Evolutionary conservation across 441 rosid species (phyloP).

Genomic region (Hypseocharis bilobata): DNA sequence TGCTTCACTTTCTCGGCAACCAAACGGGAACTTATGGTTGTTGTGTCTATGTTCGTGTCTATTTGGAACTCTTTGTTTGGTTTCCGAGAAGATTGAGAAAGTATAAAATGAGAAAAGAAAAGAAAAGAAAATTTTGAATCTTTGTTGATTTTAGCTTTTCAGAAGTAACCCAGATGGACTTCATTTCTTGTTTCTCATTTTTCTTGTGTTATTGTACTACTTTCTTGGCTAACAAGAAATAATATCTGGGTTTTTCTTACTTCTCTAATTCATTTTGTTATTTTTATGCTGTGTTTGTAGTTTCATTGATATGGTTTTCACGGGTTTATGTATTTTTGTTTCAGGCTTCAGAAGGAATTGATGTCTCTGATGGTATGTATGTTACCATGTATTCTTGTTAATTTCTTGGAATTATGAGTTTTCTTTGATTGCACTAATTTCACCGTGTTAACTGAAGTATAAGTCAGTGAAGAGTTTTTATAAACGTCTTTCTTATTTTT

Average conservation of each 20-base stretch:
- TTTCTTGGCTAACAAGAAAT: conserved; percentile 1
- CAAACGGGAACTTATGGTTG: not conserved
- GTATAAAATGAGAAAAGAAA: not conserved
- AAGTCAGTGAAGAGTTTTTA: not conserved
- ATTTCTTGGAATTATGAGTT: not conserved
- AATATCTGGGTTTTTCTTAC: not conserved
- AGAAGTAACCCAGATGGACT: not conserved
- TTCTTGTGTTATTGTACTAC: not conserved
- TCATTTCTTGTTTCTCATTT: not conserved
- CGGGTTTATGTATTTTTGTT: not conserved
- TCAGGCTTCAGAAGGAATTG: conserved; percentile 58
- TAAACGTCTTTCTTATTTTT: not conserved
- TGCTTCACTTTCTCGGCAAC: too few relatives aligned
- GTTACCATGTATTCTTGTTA: conserved; percentile 9
- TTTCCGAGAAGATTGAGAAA: not conserved
- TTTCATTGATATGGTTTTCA: conserved; percentile 4
- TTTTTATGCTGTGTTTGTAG: not conserved
- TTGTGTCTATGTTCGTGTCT: too few relatives aligned
- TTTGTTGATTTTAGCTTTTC: not conserved
- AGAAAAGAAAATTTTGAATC: not conserved
- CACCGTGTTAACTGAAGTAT: too few relatives aligned
- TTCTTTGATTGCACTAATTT: not conserved
- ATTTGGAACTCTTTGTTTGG: not conserved
- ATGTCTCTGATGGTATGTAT: conserved; percentile 60
- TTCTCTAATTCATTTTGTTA: not conserved